Conservation (phyloP, 73 alveolate genomes). For the Paramecium primaurelia region DNA sequence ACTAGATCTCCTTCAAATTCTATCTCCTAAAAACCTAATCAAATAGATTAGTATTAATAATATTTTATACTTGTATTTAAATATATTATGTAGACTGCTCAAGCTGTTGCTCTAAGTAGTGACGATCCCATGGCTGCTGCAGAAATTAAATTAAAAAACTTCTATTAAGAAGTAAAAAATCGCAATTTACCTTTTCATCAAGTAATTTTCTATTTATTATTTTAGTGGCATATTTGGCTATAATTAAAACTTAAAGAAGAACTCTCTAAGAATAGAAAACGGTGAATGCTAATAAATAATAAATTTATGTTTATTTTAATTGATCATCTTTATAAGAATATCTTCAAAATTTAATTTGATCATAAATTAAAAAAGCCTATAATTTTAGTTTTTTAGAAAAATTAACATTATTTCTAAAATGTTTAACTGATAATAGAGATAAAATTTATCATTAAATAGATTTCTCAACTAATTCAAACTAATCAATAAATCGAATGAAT, state of each 20-base stretch:
- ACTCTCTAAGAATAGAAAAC: neutral
- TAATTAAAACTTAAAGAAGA: neutral
- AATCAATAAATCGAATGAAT: too few species aligned
- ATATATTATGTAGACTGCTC: neutral
- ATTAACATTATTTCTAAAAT: too few species aligned
- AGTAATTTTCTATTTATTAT: neutral
- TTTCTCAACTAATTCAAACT: too few species aligned
- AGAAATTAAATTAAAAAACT: neutral
- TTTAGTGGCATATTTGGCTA: neutral
- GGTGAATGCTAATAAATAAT: neutral
- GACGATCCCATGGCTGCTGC: neutral
- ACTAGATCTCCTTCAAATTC: slow-evolving; percentile 11
- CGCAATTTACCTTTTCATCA: neutral
- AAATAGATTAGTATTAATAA: neutral
- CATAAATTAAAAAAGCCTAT: too few species aligned
- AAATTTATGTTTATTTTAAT: neutral
- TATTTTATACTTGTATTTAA: neutral
- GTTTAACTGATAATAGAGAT: too few species aligned
- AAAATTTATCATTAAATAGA: too few species aligned
- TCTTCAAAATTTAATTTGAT: neutral
- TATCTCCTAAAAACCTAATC: neutral
- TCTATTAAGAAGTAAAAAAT: neutral
- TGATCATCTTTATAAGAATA: neutral
- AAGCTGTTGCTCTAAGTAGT: slow-evolving; percentile 8
- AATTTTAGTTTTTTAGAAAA: too few species aligned